These are phyloP conservation scores for Talaromyces sp. DNA, from an alignment of 2,329 filamentous ascomycete genomes.

Conservation along the genomic window DNA sequence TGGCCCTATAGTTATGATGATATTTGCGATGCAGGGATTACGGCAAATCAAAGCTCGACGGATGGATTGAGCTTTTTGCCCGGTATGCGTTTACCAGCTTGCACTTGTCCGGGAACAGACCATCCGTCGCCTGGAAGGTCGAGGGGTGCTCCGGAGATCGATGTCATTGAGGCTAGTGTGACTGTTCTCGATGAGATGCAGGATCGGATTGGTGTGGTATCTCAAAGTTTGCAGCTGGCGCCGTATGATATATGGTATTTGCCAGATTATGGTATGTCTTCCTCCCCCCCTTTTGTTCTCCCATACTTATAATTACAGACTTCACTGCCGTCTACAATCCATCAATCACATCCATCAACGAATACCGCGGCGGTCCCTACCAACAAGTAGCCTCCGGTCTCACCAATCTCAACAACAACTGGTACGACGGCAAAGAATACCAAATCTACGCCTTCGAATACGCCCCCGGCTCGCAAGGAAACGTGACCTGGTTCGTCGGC, in stretches of 20 bases:
- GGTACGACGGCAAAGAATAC: constrained; percentile 61
- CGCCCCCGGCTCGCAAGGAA: constrained; percentile 53
- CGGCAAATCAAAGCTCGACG: constrained; percentile 63
- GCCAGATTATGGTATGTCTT: constrained; percentile 50
- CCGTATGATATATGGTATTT: constrained; percentile 68
- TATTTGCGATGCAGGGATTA: constrained; percentile 64
- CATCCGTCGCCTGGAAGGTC: constrained; percentile 62
- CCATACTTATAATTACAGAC: constrained; percentile 34
- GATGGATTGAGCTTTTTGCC: constrained; percentile 64
- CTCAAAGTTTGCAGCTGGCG: constrained; percentile 62
- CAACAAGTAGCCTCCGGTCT: constrained; percentile 60
- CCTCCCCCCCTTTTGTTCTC: background rate
- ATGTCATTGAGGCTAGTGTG: constrained; percentile 65
- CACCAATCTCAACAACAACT: constrained; percentile 59
- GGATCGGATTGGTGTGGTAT: constrained; percentile 56
- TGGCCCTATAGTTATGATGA: constrained; percentile 71
- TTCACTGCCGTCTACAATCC: constrained; percentile 62
- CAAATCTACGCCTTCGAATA: constrained; percentile 62
- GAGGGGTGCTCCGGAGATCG: constrained; percentile 65
- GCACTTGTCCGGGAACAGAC: constrained; percentile 59
- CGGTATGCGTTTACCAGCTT: constrained; percentile 65
- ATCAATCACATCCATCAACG: constrained; percentile 53
- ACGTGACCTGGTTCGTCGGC: constrained; percentile 66
- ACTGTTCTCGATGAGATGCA: constrained; percentile 45
- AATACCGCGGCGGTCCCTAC: constrained; percentile 57